Conservation (phyloP, 176 grass and related monocot species). For the Raddia distichophylla region DNA sequence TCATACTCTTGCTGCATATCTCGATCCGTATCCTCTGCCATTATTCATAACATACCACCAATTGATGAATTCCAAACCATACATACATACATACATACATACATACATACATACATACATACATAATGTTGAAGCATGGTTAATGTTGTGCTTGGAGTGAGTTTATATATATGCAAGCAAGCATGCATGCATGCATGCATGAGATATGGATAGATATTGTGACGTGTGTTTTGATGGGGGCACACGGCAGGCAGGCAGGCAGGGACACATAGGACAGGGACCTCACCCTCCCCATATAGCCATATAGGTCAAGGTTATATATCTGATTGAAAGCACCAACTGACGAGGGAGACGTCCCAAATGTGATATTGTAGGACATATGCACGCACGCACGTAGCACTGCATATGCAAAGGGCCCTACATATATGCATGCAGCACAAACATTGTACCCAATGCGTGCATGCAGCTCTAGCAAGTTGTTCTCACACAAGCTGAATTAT, state of each 20-base stretch:
- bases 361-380: neutral
- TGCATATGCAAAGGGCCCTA: neutral
- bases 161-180: no score
- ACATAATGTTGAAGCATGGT: no score
- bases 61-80: no score
- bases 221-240: neutral
- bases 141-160: no score
- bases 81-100: no score
- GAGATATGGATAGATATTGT: neutral
- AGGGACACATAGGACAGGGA: conserved; percentile 10
- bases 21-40: no score
- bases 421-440: neutral
- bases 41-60: no score
- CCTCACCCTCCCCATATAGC: neutral
- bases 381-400: neutral
- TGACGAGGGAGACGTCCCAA: neutral
- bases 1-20: no score
- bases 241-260: neutral
- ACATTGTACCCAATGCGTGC: neutral
- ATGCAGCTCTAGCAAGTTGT: neutral
- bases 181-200: neutral
- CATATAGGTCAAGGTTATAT: conserved; percentile 13
- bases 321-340: neutral
- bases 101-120: no score
- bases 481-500: neutral